Evolutionary conservation across 176 grass and related monocot species (phyloP).

Genomic region (Juncus inflexus): DNA sequence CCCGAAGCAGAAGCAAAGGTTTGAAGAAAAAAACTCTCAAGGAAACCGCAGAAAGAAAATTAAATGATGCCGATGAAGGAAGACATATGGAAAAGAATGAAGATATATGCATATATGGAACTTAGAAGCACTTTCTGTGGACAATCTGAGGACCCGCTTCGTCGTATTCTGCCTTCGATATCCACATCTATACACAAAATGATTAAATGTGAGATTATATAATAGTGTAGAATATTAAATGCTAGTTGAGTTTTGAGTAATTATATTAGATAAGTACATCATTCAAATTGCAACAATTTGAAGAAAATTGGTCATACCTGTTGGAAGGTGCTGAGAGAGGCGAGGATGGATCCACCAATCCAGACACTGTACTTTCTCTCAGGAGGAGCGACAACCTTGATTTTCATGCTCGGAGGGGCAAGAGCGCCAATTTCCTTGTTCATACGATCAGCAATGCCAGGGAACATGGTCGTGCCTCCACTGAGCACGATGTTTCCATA

Average conservation of each 20-base stretch:
- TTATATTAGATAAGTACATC: background rate
- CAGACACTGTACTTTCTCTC: constrained; percentile 63
- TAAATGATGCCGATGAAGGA: background rate
- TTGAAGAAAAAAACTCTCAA: constrained; percentile 19
- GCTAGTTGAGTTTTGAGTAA: too few species aligned
- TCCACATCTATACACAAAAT: constrained; percentile 53
- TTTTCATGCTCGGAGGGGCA: constrained; percentile 71
- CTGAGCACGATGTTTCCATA: constrained; percentile 63
- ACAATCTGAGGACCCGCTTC: constrained; percentile 62
- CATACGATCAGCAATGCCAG: constrained; percentile 67
- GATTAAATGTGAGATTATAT: constrained; percentile 1
- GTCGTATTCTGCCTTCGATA: constrained; percentile 69
- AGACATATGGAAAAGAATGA: background rate
- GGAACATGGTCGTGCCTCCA: constrained; percentile 60
- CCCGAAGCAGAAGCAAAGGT: constrained; percentile 26
- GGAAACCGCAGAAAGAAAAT: constrained; percentile 20
- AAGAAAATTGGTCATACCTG: constrained; percentile 28
- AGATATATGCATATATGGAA: background rate
- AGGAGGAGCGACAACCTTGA: constrained; percentile 59
- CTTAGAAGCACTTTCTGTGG: constrained; percentile 80
- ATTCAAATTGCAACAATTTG: background rate
- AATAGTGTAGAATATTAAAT: too few species aligned
- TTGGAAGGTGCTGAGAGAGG: constrained; percentile 63
- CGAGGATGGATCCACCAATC: constrained; percentile 57
- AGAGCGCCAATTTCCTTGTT: constrained; percentile 77